phyloP scores from a whole-genome alignment of 768 basidiomycete genomes.

The Symmetrospora coprosmae region DNA sequence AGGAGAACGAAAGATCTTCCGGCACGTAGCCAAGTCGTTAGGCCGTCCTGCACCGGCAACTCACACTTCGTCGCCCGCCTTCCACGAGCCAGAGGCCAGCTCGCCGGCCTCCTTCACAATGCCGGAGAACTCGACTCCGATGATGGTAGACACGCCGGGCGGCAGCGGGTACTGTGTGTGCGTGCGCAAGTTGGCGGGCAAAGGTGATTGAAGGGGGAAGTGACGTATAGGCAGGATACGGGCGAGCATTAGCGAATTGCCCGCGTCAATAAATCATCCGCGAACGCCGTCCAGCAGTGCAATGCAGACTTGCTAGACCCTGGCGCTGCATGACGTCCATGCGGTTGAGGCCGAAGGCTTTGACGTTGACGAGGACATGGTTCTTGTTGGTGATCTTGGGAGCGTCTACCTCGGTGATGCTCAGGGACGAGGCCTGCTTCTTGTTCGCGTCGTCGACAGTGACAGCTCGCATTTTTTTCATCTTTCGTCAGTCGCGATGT shows the following conservation, averaged over 20 bases:
- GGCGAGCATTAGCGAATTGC: too few relatives aligned
- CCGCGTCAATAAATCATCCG: background rate
- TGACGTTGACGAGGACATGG: constrained; percentile 29
- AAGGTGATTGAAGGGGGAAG: background rate
- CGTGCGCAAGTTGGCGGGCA: background rate
- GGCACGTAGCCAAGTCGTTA: background rate
- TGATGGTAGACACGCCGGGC: constrained; percentile 26
- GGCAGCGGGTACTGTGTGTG: constrained; percentile 29
- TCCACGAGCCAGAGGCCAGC: constrained; percentile 16
- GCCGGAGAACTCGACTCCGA: constrained; percentile 33
- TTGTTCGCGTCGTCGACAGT: constrained; percentile 14
- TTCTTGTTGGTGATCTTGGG: constrained; percentile 23
- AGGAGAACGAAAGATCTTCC: background rate
- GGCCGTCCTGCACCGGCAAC: too few relatives aligned
- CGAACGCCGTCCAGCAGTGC: background rate
- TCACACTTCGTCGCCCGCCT: constrained; percentile 29
- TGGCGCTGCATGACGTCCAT: constrained; percentile 31
- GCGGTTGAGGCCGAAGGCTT: constrained; percentile 32
- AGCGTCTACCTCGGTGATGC: constrained; percentile 24
- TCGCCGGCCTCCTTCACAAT: constrained; percentile 23
- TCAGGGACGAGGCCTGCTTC: constrained; percentile 15
- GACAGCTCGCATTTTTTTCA: constrained; percentile 5
- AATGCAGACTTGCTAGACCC: background rate
- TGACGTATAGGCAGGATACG: too few relatives aligned
- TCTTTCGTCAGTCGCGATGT: background rate